Evolutionary conservation across 805 yeast species (phyloP), one percentile per base, ranked within the genome.

Genomic region (Torulaspora indica): DNA sequence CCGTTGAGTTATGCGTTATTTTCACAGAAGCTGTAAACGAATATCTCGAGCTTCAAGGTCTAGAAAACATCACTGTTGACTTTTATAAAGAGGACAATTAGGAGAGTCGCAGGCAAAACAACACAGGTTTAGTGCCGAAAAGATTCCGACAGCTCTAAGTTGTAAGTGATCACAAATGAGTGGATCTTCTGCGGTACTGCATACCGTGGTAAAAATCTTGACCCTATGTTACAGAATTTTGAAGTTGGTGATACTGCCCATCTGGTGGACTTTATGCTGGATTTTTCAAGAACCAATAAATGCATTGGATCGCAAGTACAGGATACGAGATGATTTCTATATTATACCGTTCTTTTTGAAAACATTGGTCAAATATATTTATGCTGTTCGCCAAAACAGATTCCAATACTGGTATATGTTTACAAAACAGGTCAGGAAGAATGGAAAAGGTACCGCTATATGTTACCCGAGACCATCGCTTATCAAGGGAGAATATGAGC

Each of bases 371-470:
- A 71, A 71, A 2, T 81, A 73, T 52, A 61, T 56, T 24, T 40
- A 54, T 42, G 42, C 54, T 7, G 56, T 60, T 8, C 53, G 46
- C 30, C 58, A 52, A 20, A 60, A 57, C 22, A 60, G 52, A 35
- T 60, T 81, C 41, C 80, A 81, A 54, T 74, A 75, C 55, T 88
- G 93, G 89, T 82, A 85, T 60, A 52, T 67, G 13, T 78, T 88
- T 53, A 95, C 84, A 53, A 51, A 66, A 22, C 64, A 75, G n/a
- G 89, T 74, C 3, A 43, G 57, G 20, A 61, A 65, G 43, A 56
- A 75, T 49, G 79, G 83, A 4, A 31, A 78, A 50, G 71, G 71
- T 30, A 57, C 64, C 13, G 95, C 91, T 1, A 59, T 90, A n/a
- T 69, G 77, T 2, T 89, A 80, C 71, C 60, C 69, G 33, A 63